Percentiles rank a stretch among this genome's conserved stretches.
These are phyloP conservation scores for Recurvomyces mirabilis DNA, from an alignment of 495 filamentous ascomycete species.

Conservation along the genomic window DNA sequence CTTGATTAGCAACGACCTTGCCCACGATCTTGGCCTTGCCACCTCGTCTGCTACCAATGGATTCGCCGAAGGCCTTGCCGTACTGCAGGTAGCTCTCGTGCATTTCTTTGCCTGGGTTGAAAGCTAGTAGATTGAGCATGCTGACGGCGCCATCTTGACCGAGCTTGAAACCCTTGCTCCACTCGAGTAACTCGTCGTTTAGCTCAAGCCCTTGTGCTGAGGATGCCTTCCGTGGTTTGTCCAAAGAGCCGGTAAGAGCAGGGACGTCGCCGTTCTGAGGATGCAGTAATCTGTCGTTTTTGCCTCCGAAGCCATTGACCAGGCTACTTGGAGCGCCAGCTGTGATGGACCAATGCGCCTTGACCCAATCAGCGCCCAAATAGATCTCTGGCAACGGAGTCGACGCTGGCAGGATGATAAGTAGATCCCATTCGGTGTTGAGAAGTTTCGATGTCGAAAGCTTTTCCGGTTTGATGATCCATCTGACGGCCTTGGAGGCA, in stretches of 20 bases:
- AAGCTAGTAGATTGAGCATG: conserved; percentile 60
- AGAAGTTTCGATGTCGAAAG: conserved; percentile 40
- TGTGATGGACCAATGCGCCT: conserved; percentile 37
- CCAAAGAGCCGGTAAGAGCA: conserved; percentile 35
- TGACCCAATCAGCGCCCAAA: conserved; percentile 28
- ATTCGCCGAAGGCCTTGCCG: conserved; percentile 44
- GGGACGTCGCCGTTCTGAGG: conserved; percentile 28
- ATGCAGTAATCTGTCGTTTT: conserved; percentile 39
- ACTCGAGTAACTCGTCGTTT: conserved; percentile 38
- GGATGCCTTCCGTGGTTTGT: conserved; percentile 23
- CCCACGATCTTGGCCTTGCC: conserved; percentile 54
- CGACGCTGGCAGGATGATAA: conserved; percentile 40
- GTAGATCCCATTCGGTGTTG: conserved; percentile 44
- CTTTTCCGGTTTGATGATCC: conserved; percentile 45
- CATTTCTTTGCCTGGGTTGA: conserved; percentile 34
- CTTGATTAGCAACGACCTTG: conserved; percentile 35
- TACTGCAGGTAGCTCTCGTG: conserved; percentile 48
- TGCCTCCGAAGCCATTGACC: conserved; percentile 34
- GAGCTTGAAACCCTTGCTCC: conserved; percentile 31
- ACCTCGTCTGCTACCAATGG: conserved; percentile 42
- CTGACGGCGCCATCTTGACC: conserved; percentile 40
- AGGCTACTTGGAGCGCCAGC: conserved; percentile 46
- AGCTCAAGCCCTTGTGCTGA: conserved; percentile 46
- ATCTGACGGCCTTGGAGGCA: conserved; percentile 39
- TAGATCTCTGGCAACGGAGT: conserved; percentile 28